Evolutionary conservation across 2,329 filamentous ascomycete genomes (phyloP), one percentile per base, ranked within the genome.

Genomic region (Penicillium sclerotiorum): DNA sequence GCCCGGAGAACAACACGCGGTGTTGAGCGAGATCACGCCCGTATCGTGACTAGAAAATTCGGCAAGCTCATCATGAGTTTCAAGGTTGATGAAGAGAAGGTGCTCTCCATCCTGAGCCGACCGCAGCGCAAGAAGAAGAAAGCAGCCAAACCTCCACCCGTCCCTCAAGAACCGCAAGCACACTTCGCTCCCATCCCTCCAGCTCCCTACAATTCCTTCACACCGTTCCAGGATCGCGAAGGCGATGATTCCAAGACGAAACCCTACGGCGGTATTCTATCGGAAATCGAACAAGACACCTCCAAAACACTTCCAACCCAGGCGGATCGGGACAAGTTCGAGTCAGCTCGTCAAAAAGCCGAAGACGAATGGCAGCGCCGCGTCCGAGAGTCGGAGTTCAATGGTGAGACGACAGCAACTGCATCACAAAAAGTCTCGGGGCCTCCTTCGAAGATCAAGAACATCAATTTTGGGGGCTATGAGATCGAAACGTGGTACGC

Each of bases 401-500:
- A 83, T 53, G 74, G 77, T n/a, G 84, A 85, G 37, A 77, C 80
- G 13, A 82, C 83, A 12, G 73, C 80, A 18, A 86, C 84, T 62
- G 87, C 84, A 64, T 76, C 83, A 15, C 85, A 86, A 60, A 96
- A 96, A 66, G 77, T 87, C 3, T 84, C 85, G n/a, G 90, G 89
- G 0, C 90, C 90, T 22, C 89, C 90, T 4, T 97, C 92, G 70
- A 94, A 96, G 73, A 97, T 99, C 69, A 95, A 97, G 71, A 96
- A 92, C 73, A 96, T 99, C 74, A 94, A 96, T 64, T 97, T 99
- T 73, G 94, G 94, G 38, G 90, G 91, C 44, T 95, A 88, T 80
- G 94, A 99, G 71, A 99, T 99, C 61, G 94, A 99, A 68, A 99
- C 94, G 3, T 97, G 94, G 92, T 96, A 99, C 73, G 93, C 94